Percentiles rank a stretch among this genome's conserved stretches.
phyloP scores from a whole-genome alignment of 352 stramenopile species.

The Thalassiosira sp. region DNA sequence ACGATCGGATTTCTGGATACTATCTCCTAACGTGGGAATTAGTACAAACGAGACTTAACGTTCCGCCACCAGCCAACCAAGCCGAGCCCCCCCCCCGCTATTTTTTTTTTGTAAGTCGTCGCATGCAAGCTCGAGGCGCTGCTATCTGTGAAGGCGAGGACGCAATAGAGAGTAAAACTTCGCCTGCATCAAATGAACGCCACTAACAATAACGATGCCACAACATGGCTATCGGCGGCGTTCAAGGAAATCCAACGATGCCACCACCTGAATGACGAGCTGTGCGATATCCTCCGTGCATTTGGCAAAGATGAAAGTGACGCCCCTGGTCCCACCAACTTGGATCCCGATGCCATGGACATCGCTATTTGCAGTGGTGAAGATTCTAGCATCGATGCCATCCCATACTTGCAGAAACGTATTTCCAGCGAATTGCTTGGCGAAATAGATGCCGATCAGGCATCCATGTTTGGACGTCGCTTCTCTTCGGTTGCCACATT shows the following conservation, averaged over 20 bases:
- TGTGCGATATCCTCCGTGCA: conserved; percentile 16
- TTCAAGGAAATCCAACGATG: conserved; percentile 10
- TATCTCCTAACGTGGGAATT: no score
- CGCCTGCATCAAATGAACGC: not conserved
- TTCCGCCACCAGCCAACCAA: no score
- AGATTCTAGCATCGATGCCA: not conserved
- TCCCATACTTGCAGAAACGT: conserved; percentile 5
- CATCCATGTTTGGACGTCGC: conserved; percentile 33
- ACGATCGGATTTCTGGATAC: no score
- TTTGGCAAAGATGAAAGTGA: conserved; percentile 31
- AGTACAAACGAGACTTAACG: no score
- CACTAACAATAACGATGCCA: not conserved
- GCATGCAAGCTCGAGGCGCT: no score
- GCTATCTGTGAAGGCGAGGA: no score
- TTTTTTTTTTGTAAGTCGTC: no score
- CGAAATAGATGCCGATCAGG: conserved; percentile 44
- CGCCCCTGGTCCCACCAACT: conserved; percentile 27
- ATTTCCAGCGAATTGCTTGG: conserved; percentile 25
- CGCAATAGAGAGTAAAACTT: no score
- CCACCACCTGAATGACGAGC: conserved; percentile 7
- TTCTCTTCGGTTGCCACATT: conserved; percentile 28
- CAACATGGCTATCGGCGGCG: conserved; percentile 28
- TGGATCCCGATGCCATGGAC: conserved; percentile 25
- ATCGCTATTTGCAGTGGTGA: not conserved
- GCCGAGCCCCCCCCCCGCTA: no score